Evolutionary conservation across 116 monocot species (phyloP).

Genomic region (Posidonia oceanica): DNA sequence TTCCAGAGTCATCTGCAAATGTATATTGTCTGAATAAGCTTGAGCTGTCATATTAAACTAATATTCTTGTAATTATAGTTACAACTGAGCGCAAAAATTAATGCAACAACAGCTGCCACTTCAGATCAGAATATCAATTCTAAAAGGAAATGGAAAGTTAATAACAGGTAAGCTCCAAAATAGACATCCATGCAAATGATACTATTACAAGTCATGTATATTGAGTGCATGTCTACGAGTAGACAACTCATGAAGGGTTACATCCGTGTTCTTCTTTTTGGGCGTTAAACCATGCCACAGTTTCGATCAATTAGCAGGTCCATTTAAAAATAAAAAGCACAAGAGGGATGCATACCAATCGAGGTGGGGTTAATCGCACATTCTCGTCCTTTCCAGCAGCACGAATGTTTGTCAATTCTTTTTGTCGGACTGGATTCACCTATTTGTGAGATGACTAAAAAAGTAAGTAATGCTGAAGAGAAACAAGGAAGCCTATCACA

Average conservation of each 20-base stretch:
- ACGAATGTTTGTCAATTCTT: conserved; percentile 93
- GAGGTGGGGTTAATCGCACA: conserved; percentile 79
- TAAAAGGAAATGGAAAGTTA: too few species aligned
- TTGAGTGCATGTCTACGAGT: too few species aligned
- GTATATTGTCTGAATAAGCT: neutral
- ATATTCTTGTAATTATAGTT: neutral
- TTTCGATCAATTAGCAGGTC: neutral
- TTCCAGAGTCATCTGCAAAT: conserved; percentile 84
- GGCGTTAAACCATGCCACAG: neutral
- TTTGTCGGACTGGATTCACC: conserved; percentile 93
- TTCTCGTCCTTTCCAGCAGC: conserved; percentile 97
- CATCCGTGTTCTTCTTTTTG: too few species aligned
- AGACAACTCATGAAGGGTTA: too few species aligned
- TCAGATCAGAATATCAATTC: too few species aligned
- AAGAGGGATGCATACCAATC: conserved; percentile 49
- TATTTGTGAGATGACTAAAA: conserved; percentile 7
- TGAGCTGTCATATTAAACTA: neutral
- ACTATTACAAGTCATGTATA: too few species aligned
- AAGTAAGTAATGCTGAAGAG: neutral
- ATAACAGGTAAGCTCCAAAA: too few species aligned
- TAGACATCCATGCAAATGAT: too few species aligned
- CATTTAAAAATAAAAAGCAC: neutral
- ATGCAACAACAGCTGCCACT: too few species aligned
- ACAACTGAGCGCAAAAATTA: neutral
- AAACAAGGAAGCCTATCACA: neutral